phyloP scores from a whole-genome alignment of 202 grass and related monocot species.

The Schoenoplectus triqueter region DNA sequence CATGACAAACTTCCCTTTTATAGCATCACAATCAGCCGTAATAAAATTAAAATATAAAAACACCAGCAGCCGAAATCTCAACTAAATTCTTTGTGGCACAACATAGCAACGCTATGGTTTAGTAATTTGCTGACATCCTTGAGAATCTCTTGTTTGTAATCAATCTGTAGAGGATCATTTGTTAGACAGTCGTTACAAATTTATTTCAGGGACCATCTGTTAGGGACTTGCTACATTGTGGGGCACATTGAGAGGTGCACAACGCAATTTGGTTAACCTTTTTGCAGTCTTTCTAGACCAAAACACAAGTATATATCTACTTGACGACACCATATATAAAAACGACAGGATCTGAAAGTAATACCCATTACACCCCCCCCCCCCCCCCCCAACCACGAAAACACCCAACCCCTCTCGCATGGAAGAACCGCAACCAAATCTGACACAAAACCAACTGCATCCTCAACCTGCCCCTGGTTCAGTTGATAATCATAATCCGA shows the following conservation, averaged over 20 bases:
- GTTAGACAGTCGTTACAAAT: too few species aligned
- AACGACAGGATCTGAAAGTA: constrained; percentile 3
- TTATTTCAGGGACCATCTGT: not conserved
- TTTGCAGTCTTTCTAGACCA: constrained; percentile 24
- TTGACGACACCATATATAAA: not conserved
- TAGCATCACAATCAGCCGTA: not conserved
- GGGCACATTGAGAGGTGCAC: not conserved
- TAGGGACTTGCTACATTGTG: constrained; percentile 8
- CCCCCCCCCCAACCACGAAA: not conserved
- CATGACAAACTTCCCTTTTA: not conserved
- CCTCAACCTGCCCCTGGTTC: not conserved
- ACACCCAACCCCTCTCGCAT: not conserved
- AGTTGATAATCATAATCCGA: not conserved
- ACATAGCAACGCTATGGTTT: not conserved
- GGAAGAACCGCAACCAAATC: constrained; percentile 13
- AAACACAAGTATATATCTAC: not conserved
- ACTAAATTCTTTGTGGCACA: not conserved
- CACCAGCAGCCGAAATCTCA: not conserved
- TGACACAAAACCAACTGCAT: constrained; percentile 2
- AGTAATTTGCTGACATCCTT: not conserved
- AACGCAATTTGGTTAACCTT: not conserved
- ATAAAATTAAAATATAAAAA: constrained; percentile 7
- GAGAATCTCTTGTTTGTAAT: not conserved
- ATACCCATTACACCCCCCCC: not conserved
- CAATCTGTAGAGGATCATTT: not conserved